These are phyloP conservation scores for Tricholoma flavovirens DNA, from an alignment of 768 basidiomycete genomes.

Conservation along the genomic window DNA sequence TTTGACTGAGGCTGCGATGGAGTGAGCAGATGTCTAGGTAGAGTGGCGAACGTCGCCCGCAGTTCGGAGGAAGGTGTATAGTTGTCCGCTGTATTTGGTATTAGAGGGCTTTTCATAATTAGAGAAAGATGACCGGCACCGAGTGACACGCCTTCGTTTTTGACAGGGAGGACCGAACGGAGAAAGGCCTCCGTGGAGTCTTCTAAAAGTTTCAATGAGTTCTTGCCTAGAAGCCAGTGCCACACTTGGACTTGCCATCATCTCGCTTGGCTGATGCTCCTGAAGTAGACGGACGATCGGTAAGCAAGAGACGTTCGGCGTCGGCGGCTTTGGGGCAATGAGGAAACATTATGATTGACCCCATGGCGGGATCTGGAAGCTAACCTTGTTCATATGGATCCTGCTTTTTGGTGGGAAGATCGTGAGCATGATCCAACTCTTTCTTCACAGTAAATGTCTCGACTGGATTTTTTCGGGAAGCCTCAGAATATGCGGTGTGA, in stretches of 20 bases:
- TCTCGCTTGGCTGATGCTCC: not conserved
- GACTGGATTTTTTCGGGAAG: not conserved
- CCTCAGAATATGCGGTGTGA: not conserved
- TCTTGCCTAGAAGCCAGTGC: not conserved
- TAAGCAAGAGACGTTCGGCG: not conserved
- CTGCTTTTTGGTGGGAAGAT: slow-evolving; percentile 3
- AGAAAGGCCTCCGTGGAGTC: slow-evolving; percentile 3
- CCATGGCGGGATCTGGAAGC: not conserved
- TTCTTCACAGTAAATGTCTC: not conserved
- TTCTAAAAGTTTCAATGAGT: not conserved
- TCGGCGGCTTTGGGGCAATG: slow-evolving; percentile 6
- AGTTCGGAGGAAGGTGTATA: slow-evolving; percentile 13
- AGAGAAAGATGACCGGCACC: not conserved
- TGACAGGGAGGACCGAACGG: slow-evolving; percentile 2
- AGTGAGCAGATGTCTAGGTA: too few relatives aligned
- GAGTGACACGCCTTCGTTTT: slow-evolving; percentile 2
- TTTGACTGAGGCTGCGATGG: too few relatives aligned
- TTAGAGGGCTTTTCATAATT: not conserved
- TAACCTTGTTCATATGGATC: slow-evolving; percentile 19
- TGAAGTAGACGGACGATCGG: not conserved
- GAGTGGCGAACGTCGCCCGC: not conserved
- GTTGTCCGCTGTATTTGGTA: not conserved
- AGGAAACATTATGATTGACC: not conserved
- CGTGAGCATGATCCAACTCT: not conserved
- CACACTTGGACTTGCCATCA: not conserved